Conservation (phyloP, 1,284 basidiomycete species). For the Austroboletus sp. region DNA sequence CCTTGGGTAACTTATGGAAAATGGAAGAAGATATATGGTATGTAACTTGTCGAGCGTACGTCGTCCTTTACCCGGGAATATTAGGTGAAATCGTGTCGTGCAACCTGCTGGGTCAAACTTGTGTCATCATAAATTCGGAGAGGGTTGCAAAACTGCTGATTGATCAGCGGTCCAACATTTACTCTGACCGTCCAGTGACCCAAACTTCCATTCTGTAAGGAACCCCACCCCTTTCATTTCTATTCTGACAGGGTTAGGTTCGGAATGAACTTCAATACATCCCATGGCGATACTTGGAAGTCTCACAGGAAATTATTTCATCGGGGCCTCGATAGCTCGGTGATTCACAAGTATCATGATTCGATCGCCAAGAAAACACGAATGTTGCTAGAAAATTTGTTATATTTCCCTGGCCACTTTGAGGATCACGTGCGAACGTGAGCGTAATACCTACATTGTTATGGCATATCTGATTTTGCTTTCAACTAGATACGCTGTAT, state of each 20-base stretch:
- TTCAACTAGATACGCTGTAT: slow-evolving; percentile 15
- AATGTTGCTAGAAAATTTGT: slow-evolving; percentile 9
- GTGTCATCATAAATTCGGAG: slow-evolving; percentile 21
- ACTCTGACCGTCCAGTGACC: slow-evolving; percentile 16
- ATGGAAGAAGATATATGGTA: slow-evolving; percentile 26
- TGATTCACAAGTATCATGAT: slow-evolving; percentile 13
- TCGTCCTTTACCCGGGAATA: background rate
- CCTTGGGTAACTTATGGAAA: slow-evolving; percentile 29
- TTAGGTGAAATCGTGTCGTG: slow-evolving; percentile 22
- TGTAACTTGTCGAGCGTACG: background rate
- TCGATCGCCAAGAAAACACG: slow-evolving; percentile 3
- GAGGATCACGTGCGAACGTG: slow-evolving; percentile 14
- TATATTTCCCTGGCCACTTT: slow-evolving; percentile 10
- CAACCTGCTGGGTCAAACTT: slow-evolving; percentile 17
- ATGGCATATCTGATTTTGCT: background rate
- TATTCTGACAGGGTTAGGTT: slow-evolving; percentile 11
- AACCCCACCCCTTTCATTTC: background rate
- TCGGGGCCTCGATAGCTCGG: slow-evolving; percentile 10
- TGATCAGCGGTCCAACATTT: slow-evolving; percentile 22
- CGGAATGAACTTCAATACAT: slow-evolving; percentile 20
- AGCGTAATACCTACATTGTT: background rate
- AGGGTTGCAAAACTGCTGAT: slow-evolving; percentile 18
- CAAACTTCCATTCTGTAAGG: slow-evolving; percentile 13
- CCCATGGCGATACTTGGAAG: slow-evolving; percentile 14
- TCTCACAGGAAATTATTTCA: slow-evolving; percentile 18